Conservation (phyloP, 495 filamentous ascomycete species). For the Xanthoparmelia taractica region DNA sequence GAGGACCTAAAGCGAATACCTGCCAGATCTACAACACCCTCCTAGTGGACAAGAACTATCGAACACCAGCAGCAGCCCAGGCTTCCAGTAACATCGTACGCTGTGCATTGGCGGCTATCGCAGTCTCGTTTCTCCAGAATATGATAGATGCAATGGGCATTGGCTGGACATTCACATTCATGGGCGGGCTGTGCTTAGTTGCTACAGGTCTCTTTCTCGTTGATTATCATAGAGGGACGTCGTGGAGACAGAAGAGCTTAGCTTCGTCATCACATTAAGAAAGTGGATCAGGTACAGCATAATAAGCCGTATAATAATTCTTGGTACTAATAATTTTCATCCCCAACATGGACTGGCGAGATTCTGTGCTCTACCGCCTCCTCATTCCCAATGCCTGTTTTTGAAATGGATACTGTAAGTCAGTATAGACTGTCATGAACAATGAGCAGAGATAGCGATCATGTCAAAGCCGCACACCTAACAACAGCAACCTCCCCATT, state of each 20-base stretch:
- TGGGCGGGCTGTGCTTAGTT: conserved; percentile 23
- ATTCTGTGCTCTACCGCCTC: neutral
- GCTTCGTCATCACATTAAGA: neutral
- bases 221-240: conserved; percentile 20
- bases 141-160: conserved; percentile 24
- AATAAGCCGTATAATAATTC: neutral
- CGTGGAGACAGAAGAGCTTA: conserved; percentile 17
- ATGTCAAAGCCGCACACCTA: conserved; percentile 22
- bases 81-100: conserved; percentile 27
- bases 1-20: conserved; percentile 1
- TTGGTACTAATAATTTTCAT: neutral
- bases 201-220: conserved; percentile 21
- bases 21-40: conserved; percentile 28
- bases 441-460: neutral
- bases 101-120: conserved; percentile 25
- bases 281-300: neutral
- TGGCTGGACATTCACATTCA: conserved; percentile 28
- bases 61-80: conserved; percentile 23
- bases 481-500: conserved; percentile 31
- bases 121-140: conserved; percentile 23
- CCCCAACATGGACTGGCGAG: neutral
- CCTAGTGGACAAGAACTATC: conserved; percentile 24
- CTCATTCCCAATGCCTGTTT: neutral
- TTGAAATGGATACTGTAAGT: neutral
- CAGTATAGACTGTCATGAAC: neutral